These are phyloP conservation scores for Naganishia liquefaciens DNA, from an alignment of 1,284 basidiomycete species.

Conservation along the genomic window DNA sequence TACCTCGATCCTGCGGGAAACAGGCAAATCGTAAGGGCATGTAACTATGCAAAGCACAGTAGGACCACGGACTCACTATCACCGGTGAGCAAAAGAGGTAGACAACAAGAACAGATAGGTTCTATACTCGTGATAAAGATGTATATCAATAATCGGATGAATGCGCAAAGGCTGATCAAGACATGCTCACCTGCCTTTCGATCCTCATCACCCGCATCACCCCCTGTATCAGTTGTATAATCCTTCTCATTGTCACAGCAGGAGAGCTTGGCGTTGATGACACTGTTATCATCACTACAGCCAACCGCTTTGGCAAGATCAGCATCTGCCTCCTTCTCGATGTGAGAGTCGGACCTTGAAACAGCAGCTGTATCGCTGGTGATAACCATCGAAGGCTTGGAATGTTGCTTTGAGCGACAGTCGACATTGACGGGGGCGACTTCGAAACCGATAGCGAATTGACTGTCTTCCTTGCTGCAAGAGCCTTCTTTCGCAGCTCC, in stretches of 20 bases:
- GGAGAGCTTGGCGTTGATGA: constrained; percentile 9
- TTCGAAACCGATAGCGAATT: constrained; percentile 8
- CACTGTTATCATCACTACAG: constrained; percentile 10
- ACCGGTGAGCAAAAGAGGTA: constrained; percentile 11
- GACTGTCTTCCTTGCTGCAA: constrained; percentile 7
- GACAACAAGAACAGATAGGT: constrained; percentile 8
- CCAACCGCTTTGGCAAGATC: constrained; percentile 9
- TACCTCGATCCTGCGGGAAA: constrained; percentile 7
- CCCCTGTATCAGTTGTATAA: constrained; percentile 3
- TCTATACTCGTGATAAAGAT: constrained; percentile 15
- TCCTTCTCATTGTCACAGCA: constrained; percentile 8
- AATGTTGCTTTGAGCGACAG: constrained; percentile 9
- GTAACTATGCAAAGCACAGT: constrained; percentile 10
- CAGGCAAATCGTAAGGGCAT: constrained; percentile 8
- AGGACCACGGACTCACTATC: constrained; percentile 8
- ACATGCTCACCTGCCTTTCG: constrained; percentile 10
- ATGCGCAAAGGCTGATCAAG: constrained; percentile 5
- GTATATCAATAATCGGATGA: constrained; percentile 8
- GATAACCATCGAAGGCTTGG: constrained; percentile 4
- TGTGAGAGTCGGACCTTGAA: constrained; percentile 4
- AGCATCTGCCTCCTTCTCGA: constrained; percentile 12
- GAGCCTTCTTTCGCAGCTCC: constrained; percentile 8
- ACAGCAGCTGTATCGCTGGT: constrained; percentile 12
- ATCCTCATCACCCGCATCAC: constrained; percentile 7
- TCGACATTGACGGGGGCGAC: constrained; percentile 4